Conservation (phyloP, 768 basidiomycete species). For the Naematelia aurantialba region DNA sequence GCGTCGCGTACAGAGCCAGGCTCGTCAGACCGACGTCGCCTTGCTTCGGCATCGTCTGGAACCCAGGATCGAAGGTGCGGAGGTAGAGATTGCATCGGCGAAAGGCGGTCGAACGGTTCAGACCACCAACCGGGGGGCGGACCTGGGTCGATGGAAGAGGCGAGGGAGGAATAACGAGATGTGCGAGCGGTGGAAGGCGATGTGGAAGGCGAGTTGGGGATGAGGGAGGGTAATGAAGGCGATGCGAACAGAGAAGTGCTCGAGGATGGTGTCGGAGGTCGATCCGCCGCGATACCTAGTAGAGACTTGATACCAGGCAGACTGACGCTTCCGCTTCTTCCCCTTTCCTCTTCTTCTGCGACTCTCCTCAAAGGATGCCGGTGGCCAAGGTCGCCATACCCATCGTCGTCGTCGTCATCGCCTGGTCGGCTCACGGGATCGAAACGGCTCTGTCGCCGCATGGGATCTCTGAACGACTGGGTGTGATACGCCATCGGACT, state of each 20-base stretch:
- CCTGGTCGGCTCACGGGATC: slow-evolving; percentile 35
- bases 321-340: slow-evolving; percentile 18
- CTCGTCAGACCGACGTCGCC: slow-evolving; percentile 35
- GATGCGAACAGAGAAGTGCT: slow-evolving; percentile 19
- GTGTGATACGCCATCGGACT: background rate
- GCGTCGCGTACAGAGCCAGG: slow-evolving; percentile 24
- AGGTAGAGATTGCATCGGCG: background rate
- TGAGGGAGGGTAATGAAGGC: slow-evolving; percentile 31
- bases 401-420: slow-evolving; percentile 32
- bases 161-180: slow-evolving; percentile 36
- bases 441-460: slow-evolving; percentile 30
- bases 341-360: slow-evolving; percentile 19
- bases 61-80: slow-evolving; percentile 12
- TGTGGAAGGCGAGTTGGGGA: slow-evolving; percentile 29
- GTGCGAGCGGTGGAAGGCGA: slow-evolving; percentile 35
- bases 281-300: slow-evolving; percentile 20
- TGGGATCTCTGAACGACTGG: background rate
- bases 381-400: slow-evolving; percentile 34
- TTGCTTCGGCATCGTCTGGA: slow-evolving; percentile 28
- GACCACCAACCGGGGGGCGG: slow-evolving; percentile 38
- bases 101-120: slow-evolving; percentile 22
- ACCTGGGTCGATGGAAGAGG: slow-evolving; percentile 13
- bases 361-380: slow-evolving; percentile 35
- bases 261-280: slow-evolving; percentile 16
- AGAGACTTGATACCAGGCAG: slow-evolving; percentile 44